Base-by-base conservation (phyloP, 495 filamentous ascomycete genomes). In the Xylaria venustula region DNA sequence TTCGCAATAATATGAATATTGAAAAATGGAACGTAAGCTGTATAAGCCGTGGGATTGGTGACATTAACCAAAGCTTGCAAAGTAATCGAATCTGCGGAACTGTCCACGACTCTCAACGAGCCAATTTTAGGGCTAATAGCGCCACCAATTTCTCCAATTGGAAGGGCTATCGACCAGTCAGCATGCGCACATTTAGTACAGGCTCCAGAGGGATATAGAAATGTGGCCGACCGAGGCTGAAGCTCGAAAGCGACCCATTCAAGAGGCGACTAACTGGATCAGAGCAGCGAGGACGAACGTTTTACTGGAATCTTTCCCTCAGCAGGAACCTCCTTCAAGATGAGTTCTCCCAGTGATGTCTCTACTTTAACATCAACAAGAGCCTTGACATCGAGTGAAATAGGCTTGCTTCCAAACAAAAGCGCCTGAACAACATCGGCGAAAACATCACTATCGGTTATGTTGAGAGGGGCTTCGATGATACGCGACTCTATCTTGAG, bases 31-130 rank as follows among this genome's bases (percentile, higher is more conserved):
- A 98, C 76, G 19, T 79, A 77, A 0, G 89, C 91, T 23, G 89
- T 86, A 72, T 97, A 97, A 0, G 86, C 77, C 1, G 92, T 95
- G 3, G 94, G 94, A 67, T 98, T 98, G 2, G 89, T 93, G 60
- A 97, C 77, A 69, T 93, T 94, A 58, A 95, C 75, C 20, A 68
- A 75, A 9, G 90, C 87, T 60, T 83, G 77, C 9, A 97, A 71
- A 14, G 82, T 84, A 20, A 97, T 72, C 5, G 87, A 89, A 15
- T 85, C 82, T 41, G 81, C 74, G 3, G 86, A 86, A 0, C 92
- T 95, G 40, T 87, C 79, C 30, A 85, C 67, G 57, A 98, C 81
- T 54, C 81, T 75, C 19, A 98, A 71, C 42, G 73, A 74, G 14
- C 84, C 82, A 47, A 95, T 72, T 52, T 83, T 78, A 12, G 89